Conservation (phyloP, 805 yeast species). For the Candida berthetii region DNA sequence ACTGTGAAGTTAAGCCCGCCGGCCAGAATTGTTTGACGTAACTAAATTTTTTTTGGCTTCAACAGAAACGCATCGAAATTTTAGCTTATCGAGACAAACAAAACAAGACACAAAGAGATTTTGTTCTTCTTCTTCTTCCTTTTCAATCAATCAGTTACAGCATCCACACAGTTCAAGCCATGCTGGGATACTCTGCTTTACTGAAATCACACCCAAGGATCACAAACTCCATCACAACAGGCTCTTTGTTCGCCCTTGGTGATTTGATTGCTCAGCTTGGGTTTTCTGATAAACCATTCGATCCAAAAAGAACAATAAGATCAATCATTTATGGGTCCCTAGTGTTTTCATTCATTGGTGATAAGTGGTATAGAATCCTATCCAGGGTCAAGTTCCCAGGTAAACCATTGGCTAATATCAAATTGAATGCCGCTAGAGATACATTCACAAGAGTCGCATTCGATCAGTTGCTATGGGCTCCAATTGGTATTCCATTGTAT, state of each 20-base stretch:
- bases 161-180: too few relatives aligned
- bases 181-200: not conserved
- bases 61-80: too few relatives aligned
- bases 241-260: conserved; percentile 66
- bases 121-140: too few relatives aligned
- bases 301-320: conserved; percentile 50
- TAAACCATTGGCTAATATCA: conserved; percentile 6
- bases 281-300: conserved; percentile 38
- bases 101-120: too few relatives aligned
- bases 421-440: conserved; percentile 21
- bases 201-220: conserved; percentile 40
- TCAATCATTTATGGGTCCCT: conserved; percentile 67
- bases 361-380: conserved; percentile 59
- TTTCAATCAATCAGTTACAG: too few relatives aligned
- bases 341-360: conserved; percentile 72
- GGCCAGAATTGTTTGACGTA: too few relatives aligned
- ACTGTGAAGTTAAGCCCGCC: too few relatives aligned
- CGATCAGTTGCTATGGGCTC: conserved; percentile 78
- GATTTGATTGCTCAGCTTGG: conserved; percentile 65
- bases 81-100: too few relatives aligned
- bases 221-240: conserved; percentile 51
- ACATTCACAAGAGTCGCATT: conserved; percentile 46
- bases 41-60: too few relatives aligned
- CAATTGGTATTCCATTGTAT: conserved; percentile 69
- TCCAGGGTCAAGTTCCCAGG: conserved; percentile 34